Base-by-base conservation (phyloP, 1,284 basidiomycete genomes). In the Neolentinus lepideus region DNA sequence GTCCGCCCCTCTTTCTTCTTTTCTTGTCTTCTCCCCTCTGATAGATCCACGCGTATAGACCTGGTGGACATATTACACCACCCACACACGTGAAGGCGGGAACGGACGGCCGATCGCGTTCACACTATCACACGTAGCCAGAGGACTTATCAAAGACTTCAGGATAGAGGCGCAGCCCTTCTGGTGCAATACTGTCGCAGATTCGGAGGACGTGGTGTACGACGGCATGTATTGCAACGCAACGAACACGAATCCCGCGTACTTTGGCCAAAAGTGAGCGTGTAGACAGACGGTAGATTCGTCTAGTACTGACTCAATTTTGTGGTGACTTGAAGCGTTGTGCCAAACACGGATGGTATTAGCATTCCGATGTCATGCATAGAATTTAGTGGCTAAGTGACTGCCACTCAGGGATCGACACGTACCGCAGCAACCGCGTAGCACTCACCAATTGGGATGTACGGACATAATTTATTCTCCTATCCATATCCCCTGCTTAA, bases 171-270 rank as follows among this genome's bases (percentile, higher is more conserved):
- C 77, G 10, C 84, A 78, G 51, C 84, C 83, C 16, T 86, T 86
- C 68, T 88, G 82, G 83, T 80, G 81, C 58, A 82, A 83, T 59
- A 72, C 79, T 1, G 74, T 84, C 16, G 78, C 78, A 11, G 74
- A 83, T 52, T 79, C 78, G n/a, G 65, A 63, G 45, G 69, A 80
- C 56, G 72, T 88, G 3, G 62, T 78, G 38, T 83, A 85, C 62
- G 81, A 83, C 60, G 81, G 80, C 16, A 83, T 84, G 77, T 69
- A 67, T 16, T 75, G 83, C 64, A 84, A 85, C 64, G 83, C 83
- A 22, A 81, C 80, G 25, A 84, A 83, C 62, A 67, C 72, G 51
- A 79, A 86, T 66, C 75, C 79, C 12, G 65, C 64, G 58, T 76
- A 72, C 59, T 66, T 64, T 33, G 78, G 78, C 16, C 69, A 76